phyloP scores from a whole-genome alignment of 306 rosid species.

The Lathyrus tuberosus region DNA sequence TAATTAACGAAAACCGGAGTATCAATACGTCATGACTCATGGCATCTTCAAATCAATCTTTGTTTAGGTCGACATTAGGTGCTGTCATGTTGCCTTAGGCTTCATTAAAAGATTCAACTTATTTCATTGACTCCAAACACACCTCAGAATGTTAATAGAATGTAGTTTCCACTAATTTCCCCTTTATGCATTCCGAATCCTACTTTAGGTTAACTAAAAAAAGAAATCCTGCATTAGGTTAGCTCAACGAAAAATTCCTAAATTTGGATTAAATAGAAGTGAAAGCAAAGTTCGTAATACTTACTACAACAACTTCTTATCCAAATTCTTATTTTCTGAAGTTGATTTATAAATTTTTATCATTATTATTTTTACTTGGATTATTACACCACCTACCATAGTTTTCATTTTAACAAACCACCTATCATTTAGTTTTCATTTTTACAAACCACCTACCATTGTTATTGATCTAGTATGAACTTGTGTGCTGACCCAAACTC shows the following conservation, averaged over 20 bases:
- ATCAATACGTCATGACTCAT: neutral
- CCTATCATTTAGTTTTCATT: no score
- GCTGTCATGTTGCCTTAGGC: neutral
- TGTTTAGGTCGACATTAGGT: slow-evolving; percentile 43
- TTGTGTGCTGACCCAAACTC: no score
- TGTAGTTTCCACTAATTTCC: neutral
- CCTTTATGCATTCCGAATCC: neutral
- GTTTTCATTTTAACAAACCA: no score
- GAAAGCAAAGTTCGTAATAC: neutral
- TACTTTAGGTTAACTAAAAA: neutral
- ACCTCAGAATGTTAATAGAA: neutral
- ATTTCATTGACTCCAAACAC: neutral
- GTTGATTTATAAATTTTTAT: no score
- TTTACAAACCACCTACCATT: no score
- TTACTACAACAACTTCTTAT: neutral
- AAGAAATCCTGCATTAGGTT: neutral
- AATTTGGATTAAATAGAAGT: neutral
- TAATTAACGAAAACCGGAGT: slow-evolving; percentile 18
- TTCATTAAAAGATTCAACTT: neutral
- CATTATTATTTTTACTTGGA: no score
- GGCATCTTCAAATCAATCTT: slow-evolving; percentile 38
- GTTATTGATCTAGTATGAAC: no score
- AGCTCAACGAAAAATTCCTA: neutral
- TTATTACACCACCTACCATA: no score
- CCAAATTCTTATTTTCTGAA: no score